A percentile compares a stretch with the other conserved stretches of the same genome.
These are phyloP conservation scores for Pyrenochaeta sp. DNA, from an alignment of 2,329 filamentous ascomycete genomes.

Conservation along the genomic window DNA sequence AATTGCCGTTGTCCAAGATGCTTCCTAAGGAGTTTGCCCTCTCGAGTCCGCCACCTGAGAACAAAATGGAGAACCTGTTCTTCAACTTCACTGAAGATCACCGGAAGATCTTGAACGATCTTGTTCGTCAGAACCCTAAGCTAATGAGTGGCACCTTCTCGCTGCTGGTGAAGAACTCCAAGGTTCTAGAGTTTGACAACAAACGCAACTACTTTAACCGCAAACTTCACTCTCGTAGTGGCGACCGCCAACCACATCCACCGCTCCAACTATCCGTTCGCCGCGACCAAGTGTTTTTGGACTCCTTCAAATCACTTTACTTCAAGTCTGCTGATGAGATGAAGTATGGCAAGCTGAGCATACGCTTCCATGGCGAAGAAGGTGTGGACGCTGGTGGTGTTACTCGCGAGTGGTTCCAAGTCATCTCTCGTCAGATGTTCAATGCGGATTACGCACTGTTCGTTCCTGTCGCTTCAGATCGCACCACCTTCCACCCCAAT, in stretches of 20 bases:
- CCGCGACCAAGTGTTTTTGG: conserved; percentile 94
- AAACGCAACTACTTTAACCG: conserved; percentile 99
- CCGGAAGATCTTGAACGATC: conserved; percentile 95
- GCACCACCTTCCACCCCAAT: conserved; percentile 98
- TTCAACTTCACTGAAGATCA: conserved; percentile 98
- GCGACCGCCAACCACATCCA: conserved; percentile 72
- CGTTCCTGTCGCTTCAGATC: conserved; percentile 93
- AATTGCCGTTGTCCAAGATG: conserved; percentile 60
- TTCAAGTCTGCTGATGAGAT: conserved; percentile 97
- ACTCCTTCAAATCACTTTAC: conserved; percentile 97
- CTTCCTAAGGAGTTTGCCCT: conserved; percentile 72
- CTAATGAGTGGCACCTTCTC: conserved; percentile 99
- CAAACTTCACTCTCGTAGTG: conserved; percentile 80
- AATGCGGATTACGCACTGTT: conserved; percentile 97
- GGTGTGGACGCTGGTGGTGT: conserved; percentile 98
- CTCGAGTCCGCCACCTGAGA: conserved; percentile 80
- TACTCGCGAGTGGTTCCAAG: conserved; percentile 98
- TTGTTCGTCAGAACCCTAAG: conserved; percentile 95
- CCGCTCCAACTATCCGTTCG: conserved; percentile 89
- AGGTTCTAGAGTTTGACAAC: conserved; percentile 98
- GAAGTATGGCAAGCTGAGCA: conserved; percentile 98
- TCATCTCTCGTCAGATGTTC: conserved; percentile 97
- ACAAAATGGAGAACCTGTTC: conserved; percentile 87
- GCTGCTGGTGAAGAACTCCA: conserved; percentile 95
- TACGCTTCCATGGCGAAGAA: conserved; percentile 96